phyloP scores from a whole-genome alignment of 208 protist species.

The Leishmania lainsoni region DNA sequence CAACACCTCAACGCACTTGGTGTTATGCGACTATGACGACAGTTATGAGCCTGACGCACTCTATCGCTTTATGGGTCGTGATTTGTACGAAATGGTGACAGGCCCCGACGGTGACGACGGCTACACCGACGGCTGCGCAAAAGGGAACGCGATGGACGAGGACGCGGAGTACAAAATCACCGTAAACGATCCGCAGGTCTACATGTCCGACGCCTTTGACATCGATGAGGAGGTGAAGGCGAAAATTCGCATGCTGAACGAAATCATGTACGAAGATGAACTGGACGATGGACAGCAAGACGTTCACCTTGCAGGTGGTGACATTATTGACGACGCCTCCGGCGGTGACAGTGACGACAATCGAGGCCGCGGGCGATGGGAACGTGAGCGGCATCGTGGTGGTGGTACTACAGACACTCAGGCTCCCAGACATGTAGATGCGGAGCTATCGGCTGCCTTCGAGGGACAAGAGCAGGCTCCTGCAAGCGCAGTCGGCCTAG shows the following conservation, averaged over 20 bases:
- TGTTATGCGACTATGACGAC: conserved; percentile 43
- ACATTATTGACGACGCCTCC: conserved; percentile 37
- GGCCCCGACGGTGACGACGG: conserved; percentile 51
- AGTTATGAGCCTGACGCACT: conserved; percentile 33
- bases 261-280: conserved; percentile 92
- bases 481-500: background rate
- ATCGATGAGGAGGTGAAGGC: conserved; percentile 80
- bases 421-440: background rate
- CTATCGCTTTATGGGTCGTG: conserved; percentile 41
- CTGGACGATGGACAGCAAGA: conserved; percentile 79
- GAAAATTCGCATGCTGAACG: conserved; percentile 83
- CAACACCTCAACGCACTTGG: conserved; percentile 1
- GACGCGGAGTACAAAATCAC: conserved; percentile 26
- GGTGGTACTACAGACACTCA: background rate
- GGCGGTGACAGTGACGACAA: conserved; percentile 9
- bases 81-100: conserved; percentile 55
- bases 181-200: conserved; percentile 29
- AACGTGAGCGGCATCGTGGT: conserved; percentile 4
- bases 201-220: conserved; percentile 53
- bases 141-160: conserved; percentile 14
- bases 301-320: conserved; percentile 26
- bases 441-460: background rate
- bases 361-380: too few relatives aligned
- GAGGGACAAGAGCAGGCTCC: background rate
- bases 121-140: conserved; percentile 13